Percentiles rank a stretch among this genome's conserved stretches.
phyloP scores from a whole-genome alignment of 1,284 basidiomycete genomes.

The Ustilago xerochloae region DNA sequence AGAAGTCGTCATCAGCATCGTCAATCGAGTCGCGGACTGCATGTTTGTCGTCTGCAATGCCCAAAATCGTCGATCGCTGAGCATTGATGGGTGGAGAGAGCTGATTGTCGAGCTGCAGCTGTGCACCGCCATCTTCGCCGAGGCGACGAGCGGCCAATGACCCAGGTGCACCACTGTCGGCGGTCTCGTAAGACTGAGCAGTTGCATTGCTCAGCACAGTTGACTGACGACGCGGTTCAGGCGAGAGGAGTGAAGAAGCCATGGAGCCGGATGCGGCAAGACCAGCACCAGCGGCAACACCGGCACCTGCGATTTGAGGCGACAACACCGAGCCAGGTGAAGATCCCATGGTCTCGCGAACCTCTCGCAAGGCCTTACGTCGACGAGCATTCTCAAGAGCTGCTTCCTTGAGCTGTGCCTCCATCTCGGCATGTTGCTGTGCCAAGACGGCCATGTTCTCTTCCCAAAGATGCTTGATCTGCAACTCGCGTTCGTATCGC shows the following conservation, averaged over 20 bases:
- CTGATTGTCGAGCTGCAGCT: constrained; percentile 33
- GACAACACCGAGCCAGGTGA: constrained; percentile 59
- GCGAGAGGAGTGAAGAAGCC: constrained; percentile 3
- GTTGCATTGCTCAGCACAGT: constrained; percentile 21
- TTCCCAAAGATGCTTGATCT: constrained; percentile 82
- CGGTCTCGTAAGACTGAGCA: constrained; percentile 15
- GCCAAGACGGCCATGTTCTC: constrained; percentile 88
- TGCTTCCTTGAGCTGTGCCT: constrained; percentile 75
- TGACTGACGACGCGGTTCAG: constrained; percentile 21
- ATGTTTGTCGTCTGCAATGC: constrained; percentile 30
- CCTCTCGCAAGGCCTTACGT: constrained; percentile 68
- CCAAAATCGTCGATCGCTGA: constrained; percentile 22
- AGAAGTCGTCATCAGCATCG: constrained; percentile 96
- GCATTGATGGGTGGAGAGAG: constrained; percentile 35
- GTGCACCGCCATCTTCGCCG: constrained; percentile 31
- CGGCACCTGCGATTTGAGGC: constrained; percentile 12
- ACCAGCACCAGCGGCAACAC: constrained; percentile 11
- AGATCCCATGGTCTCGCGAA: constrained; percentile 66
- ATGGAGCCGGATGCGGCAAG: constrained; percentile 17
- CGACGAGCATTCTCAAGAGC: constrained; percentile 69
- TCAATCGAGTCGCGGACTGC: constrained; percentile 69
- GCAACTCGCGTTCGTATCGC: constrained; percentile 79
- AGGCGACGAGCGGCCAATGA: constrained; percentile 43
- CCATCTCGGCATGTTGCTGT: constrained; percentile 84
- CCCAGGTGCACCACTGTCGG: constrained; percentile 7